Percentiles rank a stretch among this genome's conserved stretches.
Conservation (phyloP, 345 rosid genomes). For the Arabidopsis thaliana region DNA sequence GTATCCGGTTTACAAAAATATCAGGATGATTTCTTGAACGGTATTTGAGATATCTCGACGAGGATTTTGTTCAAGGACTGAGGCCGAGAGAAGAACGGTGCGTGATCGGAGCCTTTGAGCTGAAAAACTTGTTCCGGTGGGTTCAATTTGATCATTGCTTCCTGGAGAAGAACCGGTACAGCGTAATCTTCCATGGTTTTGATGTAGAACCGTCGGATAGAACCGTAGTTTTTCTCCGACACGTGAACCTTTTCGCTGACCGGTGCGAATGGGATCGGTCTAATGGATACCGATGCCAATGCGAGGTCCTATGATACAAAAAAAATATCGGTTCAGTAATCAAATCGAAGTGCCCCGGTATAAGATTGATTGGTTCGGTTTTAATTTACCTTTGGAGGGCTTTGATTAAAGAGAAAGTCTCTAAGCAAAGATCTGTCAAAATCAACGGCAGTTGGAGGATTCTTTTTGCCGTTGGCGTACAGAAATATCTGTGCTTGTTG, state of each 20-base stretch:
- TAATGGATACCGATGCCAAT: slow-evolving; percentile 92
- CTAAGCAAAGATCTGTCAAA: slow-evolving; percentile 74
- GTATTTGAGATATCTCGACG: slow-evolving; percentile 57
- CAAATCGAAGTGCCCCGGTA: slow-evolving; percentile 19
- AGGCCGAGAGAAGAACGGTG: slow-evolving; percentile 79
- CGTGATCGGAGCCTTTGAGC: slow-evolving; percentile 75
- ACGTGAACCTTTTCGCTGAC: slow-evolving; percentile 80
- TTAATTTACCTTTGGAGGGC: slow-evolving; percentile 71
- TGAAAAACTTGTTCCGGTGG: slow-evolving; percentile 66
- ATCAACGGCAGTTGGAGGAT: slow-evolving; percentile 91
- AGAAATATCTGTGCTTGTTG: slow-evolving; percentile 74
- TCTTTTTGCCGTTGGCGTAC: slow-evolving; percentile 84
- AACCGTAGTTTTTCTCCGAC: slow-evolving; percentile 59
- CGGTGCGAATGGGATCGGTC: slow-evolving; percentile 92
- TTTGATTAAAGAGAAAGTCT: slow-evolving; percentile 80
- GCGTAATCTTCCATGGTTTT: slow-evolving; percentile 62
- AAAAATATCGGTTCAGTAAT: slow-evolving; percentile 2
- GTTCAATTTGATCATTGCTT: slow-evolving; percentile 54
- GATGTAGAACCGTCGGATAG: slow-evolving; percentile 59
- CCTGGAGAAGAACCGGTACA: slow-evolving; percentile 56
- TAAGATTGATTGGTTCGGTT: slow-evolving; percentile 7
- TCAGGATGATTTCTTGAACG: slow-evolving; percentile 37
- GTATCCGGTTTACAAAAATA: too few relatives aligned
- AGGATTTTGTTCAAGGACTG: slow-evolving; percentile 62
- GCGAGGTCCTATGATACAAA: slow-evolving; percentile 76